Evolutionary conservation across 805 yeast species (phyloP).

Genomic region (Teunomyces pallodes): DNA sequence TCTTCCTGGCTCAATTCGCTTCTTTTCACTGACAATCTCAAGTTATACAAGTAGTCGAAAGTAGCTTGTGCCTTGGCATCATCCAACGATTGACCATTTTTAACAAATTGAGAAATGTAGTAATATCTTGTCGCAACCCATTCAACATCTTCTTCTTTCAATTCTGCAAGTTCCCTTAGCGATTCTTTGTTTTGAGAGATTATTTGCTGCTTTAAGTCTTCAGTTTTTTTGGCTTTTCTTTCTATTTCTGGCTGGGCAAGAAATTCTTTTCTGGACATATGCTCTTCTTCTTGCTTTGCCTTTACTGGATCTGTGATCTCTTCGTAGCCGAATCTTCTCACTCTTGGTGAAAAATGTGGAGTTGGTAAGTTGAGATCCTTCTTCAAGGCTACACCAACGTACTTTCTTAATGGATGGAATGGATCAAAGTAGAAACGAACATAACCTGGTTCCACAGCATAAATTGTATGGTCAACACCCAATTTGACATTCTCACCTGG

Average conservation of each 20-base stretch:
- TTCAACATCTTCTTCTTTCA: slow-evolving; percentile 27
- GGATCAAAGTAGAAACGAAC: slow-evolving; percentile 93
- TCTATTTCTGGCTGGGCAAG: slow-evolving; percentile 53
- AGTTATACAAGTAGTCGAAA: slow-evolving; percentile 44
- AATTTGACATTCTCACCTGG: slow-evolving; percentile 92
- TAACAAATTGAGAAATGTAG: slow-evolving; percentile 41
- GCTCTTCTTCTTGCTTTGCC: slow-evolving; percentile 58
- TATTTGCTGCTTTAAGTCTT: slow-evolving; percentile 31
- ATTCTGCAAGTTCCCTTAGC: slow-evolving; percentile 25
- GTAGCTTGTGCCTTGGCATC: slow-evolving; percentile 65
- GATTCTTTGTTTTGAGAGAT: slow-evolving; percentile 10
- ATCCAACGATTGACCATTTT: slow-evolving; percentile 53
- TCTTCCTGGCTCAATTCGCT: slow-evolving; percentile 34
- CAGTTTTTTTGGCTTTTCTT: slow-evolving; percentile 39
- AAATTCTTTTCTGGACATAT: slow-evolving; percentile 66
- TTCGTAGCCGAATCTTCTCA: slow-evolving; percentile 77
- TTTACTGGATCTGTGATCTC: slow-evolving; percentile 48
- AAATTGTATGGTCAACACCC: slow-evolving; percentile 92
- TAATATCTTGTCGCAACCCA: slow-evolving; percentile 56
- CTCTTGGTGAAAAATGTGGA: slow-evolving; percentile 86
- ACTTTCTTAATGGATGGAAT: slow-evolving; percentile 89
- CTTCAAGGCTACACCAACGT: slow-evolving; percentile 80
- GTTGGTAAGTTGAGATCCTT: slow-evolving; percentile 70
- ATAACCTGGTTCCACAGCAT: slow-evolving; percentile 88
- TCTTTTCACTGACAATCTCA: slow-evolving; percentile 38